phyloP scores from a whole-genome alignment of 1,284 basidiomycete species.

The Pseudozyma sp. region DNA sequence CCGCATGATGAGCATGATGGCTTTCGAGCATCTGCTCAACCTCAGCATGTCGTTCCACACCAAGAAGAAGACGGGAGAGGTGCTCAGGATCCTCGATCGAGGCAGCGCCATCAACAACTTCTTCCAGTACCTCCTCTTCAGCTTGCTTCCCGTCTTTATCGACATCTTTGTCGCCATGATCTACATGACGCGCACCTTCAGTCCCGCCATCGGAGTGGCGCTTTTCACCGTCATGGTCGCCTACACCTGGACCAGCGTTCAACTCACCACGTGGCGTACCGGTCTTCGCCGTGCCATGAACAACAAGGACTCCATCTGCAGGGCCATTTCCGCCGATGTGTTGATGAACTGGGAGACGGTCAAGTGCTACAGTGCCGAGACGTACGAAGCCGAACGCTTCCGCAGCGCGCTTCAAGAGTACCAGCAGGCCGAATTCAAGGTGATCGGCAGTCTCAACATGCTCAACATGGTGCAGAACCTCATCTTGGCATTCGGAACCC shows the following conservation, averaged over 20 bases:
- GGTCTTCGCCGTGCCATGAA: conserved; percentile 72
- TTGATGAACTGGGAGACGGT: conserved; percentile 68
- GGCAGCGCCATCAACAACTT: conserved; percentile 73
- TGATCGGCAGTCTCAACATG: conserved; percentile 69
- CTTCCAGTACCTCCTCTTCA: conserved; percentile 76
- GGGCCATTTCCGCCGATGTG: conserved; percentile 62
- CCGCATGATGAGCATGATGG: conserved; percentile 65
- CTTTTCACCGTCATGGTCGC: conserved; percentile 81
- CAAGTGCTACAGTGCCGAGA: conserved; percentile 85
- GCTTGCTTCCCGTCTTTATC: conserved; percentile 81
- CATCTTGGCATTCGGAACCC: conserved; percentile 62
- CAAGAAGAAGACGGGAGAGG: conserved; percentile 77
- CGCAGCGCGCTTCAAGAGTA: conserved; percentile 79
- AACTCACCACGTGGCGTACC: conserved; percentile 79
- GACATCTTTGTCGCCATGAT: conserved; percentile 75
- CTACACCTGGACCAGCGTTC: conserved; percentile 78
- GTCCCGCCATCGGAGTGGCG: conserved; percentile 78
- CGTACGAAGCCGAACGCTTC: conserved; percentile 81
- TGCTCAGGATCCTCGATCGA: conserved; percentile 77
- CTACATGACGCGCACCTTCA: conserved; percentile 75
- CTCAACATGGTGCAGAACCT: conserved; percentile 65
- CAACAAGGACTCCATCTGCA: conserved; percentile 60
- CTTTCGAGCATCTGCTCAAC: conserved; percentile 66
- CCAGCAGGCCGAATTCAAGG: conserved; percentile 79
- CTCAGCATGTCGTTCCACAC: conserved; percentile 88